These are phyloP conservation scores for Leccinum longicurvipes DNA, from an alignment of 768 basidiomycete species.

Conservation along the genomic window DNA sequence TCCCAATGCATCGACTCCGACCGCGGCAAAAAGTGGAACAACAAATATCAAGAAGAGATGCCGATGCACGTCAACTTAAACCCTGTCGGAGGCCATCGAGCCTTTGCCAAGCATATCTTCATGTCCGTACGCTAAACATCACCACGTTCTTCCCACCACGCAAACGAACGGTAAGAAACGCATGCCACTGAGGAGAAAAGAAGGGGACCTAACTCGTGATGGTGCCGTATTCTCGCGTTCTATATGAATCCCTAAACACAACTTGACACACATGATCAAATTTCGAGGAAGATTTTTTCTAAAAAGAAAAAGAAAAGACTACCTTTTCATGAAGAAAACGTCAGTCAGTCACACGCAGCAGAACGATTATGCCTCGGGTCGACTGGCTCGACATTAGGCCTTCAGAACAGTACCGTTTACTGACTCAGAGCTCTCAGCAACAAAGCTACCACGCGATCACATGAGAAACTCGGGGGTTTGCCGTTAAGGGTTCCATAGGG, in stretches of 20 bases:
- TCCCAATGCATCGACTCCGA: neutral
- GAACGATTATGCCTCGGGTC: neutral
- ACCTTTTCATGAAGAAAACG: constrained; percentile 4
- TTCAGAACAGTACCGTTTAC: neutral
- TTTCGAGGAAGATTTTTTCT: constrained; percentile 6
- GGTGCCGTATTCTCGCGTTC: constrained; percentile 9
- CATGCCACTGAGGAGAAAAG: neutral
- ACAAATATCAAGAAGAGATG: neutral
- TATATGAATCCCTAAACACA: constrained; percentile 5
- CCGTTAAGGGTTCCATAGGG: constrained; percentile 1
- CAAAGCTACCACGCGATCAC: neutral
- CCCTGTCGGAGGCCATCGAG: neutral
- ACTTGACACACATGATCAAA: constrained; percentile 6
- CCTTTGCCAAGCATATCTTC: neutral
- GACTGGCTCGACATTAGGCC: neutral
- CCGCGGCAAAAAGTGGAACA: neutral
- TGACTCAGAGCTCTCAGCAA: neutral
- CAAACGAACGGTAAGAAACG: neutral
- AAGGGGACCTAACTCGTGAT: neutral
- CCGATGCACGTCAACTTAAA: neutral
- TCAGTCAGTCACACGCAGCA: constrained; percentile 2
- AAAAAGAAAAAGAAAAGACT: constrained; percentile 3
- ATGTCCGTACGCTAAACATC: neutral
- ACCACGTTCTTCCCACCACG: neutral
- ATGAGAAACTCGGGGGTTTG: neutral